These are phyloP conservation scores for Teratosphaeria zuluensis DNA, from an alignment of 2,329 filamentous ascomycete genomes.

Conservation along the genomic window DNA sequence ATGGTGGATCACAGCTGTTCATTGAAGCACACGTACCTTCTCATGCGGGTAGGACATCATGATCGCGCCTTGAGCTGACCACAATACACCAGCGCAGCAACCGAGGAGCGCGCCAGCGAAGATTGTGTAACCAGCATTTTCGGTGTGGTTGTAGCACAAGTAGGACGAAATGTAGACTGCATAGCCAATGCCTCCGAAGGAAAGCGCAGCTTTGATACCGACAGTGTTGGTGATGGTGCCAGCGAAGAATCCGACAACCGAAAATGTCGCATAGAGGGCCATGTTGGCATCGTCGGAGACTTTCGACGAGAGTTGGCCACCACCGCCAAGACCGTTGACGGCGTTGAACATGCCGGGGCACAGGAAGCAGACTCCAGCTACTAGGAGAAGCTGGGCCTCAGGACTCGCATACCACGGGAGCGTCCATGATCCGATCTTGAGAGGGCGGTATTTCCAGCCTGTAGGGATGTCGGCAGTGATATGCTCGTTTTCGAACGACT, in stretches of 20 bases:
- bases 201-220: conserved; percentile 58
- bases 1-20: neutral
- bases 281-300: conserved; percentile 56
- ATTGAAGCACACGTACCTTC: conserved; percentile 21
- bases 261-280: conserved; percentile 64
- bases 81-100: conserved; percentile 68
- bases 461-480: conserved; percentile 26
- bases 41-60: conserved; percentile 87
- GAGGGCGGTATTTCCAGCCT: conserved; percentile 40
- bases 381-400: conserved; percentile 38
- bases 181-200: conserved; percentile 68
- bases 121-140: conserved; percentile 60
- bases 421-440: conserved; percentile 31
- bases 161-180: conserved; percentile 63
- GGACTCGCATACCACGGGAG: conserved; percentile 43
- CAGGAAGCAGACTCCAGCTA: conserved; percentile 44
- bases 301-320: conserved; percentile 37
- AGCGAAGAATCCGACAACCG: conserved; percentile 54
- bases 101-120: conserved; percentile 70
- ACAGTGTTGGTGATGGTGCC: conserved; percentile 68
- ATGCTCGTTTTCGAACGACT: conserved; percentile 6
- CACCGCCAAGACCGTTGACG: conserved; percentile 42
- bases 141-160: conserved; percentile 59
- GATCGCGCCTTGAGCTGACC: conserved; percentile 74
- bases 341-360: conserved; percentile 48